Base-by-base conservation (phyloP, 2,329 filamentous ascomycete genomes). In the Pseudophaeomoniella oleicola region DNA sequence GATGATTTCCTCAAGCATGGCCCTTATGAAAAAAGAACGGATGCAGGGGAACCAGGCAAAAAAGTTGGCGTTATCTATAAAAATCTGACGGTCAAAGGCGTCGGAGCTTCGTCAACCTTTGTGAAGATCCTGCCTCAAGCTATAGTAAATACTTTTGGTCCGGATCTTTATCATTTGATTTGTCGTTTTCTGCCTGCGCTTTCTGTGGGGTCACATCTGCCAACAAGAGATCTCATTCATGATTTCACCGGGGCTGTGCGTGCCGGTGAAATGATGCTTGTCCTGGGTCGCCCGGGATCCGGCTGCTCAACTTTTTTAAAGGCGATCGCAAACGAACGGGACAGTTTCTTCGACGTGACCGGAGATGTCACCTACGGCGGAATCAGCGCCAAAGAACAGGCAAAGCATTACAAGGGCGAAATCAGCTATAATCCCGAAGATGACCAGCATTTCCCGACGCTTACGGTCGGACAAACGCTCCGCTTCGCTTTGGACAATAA, bases 301-400 rank as follows among this genome's bases (percentile, higher is more conserved):
- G 82, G 82, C 6, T 86, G 81, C 54, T 77, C 72, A 3, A 86
- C 81, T 0, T 85, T 87, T 46, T 64, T 88, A 34, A 86, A 85
- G 51, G 71, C 76, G 2, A 72, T 87, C 44, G 71, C 76, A 30
- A 87, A 87, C 51, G 72, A 82, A 42, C 67, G 77, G 15, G 69
- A 67, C 18, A 65, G 67, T 1, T 87, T 74, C 51, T 76, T 75
- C 2, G 66, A 60, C 2, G 78, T 87, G 4, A 64, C 71, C 3
- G 82, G 82, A 15, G 71, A 82, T 1, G 71, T 87, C 3, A 70
- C 66, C 2, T 87, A 87, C 46, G 80, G 79, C 30, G 79, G 78
- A 11, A 77, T 86, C 12, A 59, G 76, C 1, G 77, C 81, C 0
- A 62, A 72, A 17, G 74, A 79, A 46, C 78, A 83, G 49, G 66